These are phyloP conservation scores for Calonectria crousiana DNA, from an alignment of 2,329 filamentous ascomycete genomes.

Conservation along the genomic window DNA sequence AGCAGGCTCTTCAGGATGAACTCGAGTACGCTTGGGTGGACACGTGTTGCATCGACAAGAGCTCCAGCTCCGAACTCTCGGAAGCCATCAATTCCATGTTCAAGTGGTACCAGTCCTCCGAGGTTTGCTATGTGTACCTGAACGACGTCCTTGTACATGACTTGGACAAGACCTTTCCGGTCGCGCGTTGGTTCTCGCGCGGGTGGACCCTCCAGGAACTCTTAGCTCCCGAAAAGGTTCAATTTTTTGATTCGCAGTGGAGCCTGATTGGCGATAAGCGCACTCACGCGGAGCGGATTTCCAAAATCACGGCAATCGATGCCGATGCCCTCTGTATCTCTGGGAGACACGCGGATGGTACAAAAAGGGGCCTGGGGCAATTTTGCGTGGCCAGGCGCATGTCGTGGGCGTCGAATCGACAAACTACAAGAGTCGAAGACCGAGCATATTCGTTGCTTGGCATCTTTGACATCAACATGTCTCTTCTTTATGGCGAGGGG, in stretches of 20 bases:
- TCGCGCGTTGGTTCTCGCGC: slow-evolving; percentile 1
- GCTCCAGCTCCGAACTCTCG: slow-evolving; percentile 20
- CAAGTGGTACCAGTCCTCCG: slow-evolving; percentile 11
- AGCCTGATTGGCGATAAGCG: slow-evolving; percentile 5
- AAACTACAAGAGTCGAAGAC: slow-evolving; percentile 15
- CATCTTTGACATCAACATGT: slow-evolving; percentile 16
- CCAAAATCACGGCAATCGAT: slow-evolving; percentile 3
- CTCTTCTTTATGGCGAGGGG: slow-evolving; percentile 18
- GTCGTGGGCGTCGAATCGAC: slow-evolving; percentile 13
- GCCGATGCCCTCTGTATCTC: background rate
- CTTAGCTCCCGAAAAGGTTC: slow-evolving; percentile 12
- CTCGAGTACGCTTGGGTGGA: slow-evolving; percentile 23
- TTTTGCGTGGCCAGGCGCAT: slow-evolving; percentile 12
- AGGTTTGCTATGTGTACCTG: slow-evolving; percentile 13
- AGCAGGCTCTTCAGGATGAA: background rate
- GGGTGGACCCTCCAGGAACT: slow-evolving; percentile 24
- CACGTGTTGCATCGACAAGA: slow-evolving; percentile 27
- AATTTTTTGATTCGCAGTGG: slow-evolving; percentile 18
- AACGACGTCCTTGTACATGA: background rate
- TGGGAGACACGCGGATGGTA: background rate
- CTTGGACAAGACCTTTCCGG: background rate
- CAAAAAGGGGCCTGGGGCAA: background rate
- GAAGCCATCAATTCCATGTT: slow-evolving; percentile 27
- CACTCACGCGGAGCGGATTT: background rate
- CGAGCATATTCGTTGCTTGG: slow-evolving; percentile 20